phyloP scores from a whole-genome alignment of 805 yeast species.

The Alloascoidea hylecoeti region DNA sequence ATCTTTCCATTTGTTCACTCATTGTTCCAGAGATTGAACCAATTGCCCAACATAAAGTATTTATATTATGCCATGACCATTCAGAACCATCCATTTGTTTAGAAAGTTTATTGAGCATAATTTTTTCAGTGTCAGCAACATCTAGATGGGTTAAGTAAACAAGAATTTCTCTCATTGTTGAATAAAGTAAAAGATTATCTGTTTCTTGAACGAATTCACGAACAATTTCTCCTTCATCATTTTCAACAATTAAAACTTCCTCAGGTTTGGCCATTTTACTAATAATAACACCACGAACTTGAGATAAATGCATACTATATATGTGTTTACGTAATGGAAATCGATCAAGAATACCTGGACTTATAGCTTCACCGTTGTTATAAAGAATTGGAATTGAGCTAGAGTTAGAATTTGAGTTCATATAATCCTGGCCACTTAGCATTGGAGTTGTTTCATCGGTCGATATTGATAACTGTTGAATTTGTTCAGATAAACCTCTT shows the following conservation, averaged over 20 bases:
- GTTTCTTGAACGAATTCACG: constrained; percentile 94
- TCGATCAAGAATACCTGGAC: constrained; percentile 64
- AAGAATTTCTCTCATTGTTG: constrained; percentile 88
- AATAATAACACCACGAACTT: constrained; percentile 82
- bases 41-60: constrained; percentile 98
- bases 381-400: too few relatives aligned
- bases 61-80: constrained; percentile 98
- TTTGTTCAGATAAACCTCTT: constrained; percentile 69
- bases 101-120: constrained; percentile 85
- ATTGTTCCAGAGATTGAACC: constrained; percentile 98
- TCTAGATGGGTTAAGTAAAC: constrained; percentile 93
- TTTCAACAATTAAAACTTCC: constrained; percentile 92
- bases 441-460: constrained; percentile 58
- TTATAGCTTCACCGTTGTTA: constrained; percentile 57
- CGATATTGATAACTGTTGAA: constrained; percentile 63
- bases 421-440: constrained; percentile 32
- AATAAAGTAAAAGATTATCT: constrained; percentile 91
- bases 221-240: constrained; percentile 98
- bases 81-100: constrained; percentile 91
- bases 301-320: constrained; percentile 66
- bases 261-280: constrained; percentile 98
- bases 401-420: too few relatives aligned
- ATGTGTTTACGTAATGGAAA: constrained; percentile 78
- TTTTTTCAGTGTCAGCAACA: constrained; percentile 84
- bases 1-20: constrained; percentile 95